Evolutionary conservation across 2,329 filamentous ascomycete species (phyloP).

Genomic region (Zymoseptoria brevis): DNA sequence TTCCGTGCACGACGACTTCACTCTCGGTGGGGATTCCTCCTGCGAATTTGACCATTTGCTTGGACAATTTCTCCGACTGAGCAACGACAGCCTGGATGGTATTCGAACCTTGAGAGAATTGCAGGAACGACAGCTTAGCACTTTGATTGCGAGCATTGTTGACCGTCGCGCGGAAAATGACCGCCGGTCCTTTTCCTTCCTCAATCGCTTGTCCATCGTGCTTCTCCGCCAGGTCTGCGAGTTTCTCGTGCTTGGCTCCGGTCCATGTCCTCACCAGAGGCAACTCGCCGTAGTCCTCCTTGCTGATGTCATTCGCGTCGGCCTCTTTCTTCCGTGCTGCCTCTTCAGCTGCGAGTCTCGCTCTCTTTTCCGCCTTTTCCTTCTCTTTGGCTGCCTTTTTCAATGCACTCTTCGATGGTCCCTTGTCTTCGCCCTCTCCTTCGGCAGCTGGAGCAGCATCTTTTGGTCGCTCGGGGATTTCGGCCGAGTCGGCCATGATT

Average conservation of each 20-base stretch:
- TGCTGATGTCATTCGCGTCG: constrained; percentile 56
- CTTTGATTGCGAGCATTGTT: constrained; percentile 84
- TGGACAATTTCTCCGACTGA: constrained; percentile 52
- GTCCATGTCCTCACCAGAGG: constrained; percentile 39
- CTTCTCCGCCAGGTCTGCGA: constrained; percentile 55
- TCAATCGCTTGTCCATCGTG: constrained; percentile 39
- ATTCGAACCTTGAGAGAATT: constrained; percentile 67
- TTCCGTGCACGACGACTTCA: constrained; percentile 69
- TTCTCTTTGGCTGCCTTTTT: constrained; percentile 88
- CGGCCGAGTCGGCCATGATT: constrained; percentile 19
- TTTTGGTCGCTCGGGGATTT: constrained; percentile 27
- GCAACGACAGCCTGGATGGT: constrained; percentile 75
- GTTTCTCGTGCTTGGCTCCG: constrained; percentile 49
- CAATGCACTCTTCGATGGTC: constrained; percentile 66
- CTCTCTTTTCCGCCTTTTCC: constrained; percentile 69
- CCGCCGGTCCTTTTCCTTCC: constrained; percentile 37
- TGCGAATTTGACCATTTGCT: constrained; percentile 93
- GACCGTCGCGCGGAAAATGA: constrained; percentile 72
- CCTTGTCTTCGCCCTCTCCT: constrained; percentile 35
- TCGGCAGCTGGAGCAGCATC: constrained; percentile 15
- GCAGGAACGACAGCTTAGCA: constrained; percentile 85
- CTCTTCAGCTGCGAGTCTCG: constrained; percentile 59
- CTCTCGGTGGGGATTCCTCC: constrained; percentile 69
- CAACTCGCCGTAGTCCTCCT: constrained; percentile 72
- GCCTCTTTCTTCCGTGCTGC: constrained; percentile 58